Percentiles rank a stretch among this genome's conserved stretches.
phyloP scores from a whole-genome alignment of 2,329 filamentous ascomycete genomes.

The Epichloe gansuensis region DNA sequence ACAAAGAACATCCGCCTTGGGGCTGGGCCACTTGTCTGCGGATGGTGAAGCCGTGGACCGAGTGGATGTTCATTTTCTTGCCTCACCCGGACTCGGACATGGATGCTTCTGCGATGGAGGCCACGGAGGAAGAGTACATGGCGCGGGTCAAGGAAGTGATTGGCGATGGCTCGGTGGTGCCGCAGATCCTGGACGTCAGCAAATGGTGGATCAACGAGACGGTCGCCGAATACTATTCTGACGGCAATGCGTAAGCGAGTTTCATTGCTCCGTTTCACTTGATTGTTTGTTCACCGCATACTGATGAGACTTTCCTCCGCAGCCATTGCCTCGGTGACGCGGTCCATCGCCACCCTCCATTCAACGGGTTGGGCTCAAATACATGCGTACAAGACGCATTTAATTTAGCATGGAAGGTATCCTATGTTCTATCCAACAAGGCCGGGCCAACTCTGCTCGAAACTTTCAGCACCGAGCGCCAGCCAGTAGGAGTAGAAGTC shows the following conservation, averaged over 20 bases:
- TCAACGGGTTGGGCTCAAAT: slow-evolving; percentile 45
- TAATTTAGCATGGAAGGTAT: slow-evolving; percentile 44
- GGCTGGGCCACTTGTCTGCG: slow-evolving; percentile 37
- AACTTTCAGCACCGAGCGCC: slow-evolving; percentile 33
- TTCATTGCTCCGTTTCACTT: neutral
- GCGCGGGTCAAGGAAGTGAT: slow-evolving; percentile 36
- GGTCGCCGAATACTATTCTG: slow-evolving; percentile 43
- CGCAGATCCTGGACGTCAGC: slow-evolving; percentile 38
- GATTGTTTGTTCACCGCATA: neutral
- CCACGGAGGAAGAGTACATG: slow-evolving; percentile 34
- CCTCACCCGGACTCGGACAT: slow-evolving; percentile 26
- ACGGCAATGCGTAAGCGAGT: slow-evolving; percentile 31
- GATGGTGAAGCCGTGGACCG: slow-evolving; percentile 52
- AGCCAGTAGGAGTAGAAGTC: slow-evolving; percentile 35
- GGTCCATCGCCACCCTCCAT: slow-evolving; percentile 44
- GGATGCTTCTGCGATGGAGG: slow-evolving; percentile 16
- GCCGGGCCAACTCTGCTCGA: slow-evolving; percentile 27
- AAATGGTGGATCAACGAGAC: slow-evolving; percentile 52
- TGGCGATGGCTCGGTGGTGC: slow-evolving; percentile 38
- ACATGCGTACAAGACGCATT: slow-evolving; percentile 46
- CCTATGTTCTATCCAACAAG: slow-evolving; percentile 26
- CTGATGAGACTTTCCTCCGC: neutral
- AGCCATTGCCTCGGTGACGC: slow-evolving; percentile 46
- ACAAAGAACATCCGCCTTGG: slow-evolving; percentile 37
- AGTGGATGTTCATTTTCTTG: slow-evolving; percentile 49